Evolutionary conservation across 1,284 basidiomycete species (phyloP).

Genomic region (Ganoderma lingzhi): DNA sequence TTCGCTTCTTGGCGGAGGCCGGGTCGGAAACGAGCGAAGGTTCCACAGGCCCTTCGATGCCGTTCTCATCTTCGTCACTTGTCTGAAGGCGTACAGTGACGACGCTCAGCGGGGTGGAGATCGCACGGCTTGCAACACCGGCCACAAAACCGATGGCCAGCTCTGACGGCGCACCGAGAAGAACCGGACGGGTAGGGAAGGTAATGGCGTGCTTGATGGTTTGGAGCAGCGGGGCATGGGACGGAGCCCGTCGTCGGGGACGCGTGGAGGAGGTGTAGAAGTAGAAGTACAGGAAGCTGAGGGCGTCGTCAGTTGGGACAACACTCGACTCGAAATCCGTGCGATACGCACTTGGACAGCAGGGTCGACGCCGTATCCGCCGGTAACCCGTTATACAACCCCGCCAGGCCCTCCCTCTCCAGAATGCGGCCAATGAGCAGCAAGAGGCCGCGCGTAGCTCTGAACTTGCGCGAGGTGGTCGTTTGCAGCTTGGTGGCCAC

Average conservation of each 20-base stretch:
- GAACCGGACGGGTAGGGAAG: slow-evolving; percentile 28
- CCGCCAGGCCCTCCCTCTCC: slow-evolving; percentile 48
- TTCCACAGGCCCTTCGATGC: slow-evolving; percentile 17
- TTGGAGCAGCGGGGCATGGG: slow-evolving; percentile 15
- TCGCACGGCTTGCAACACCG: slow-evolving; percentile 59
- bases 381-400: slow-evolving; percentile 57
- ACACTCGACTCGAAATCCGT: background rate
- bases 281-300: slow-evolving; percentile 53
- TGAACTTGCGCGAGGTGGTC: slow-evolving; percentile 42
- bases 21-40: background rate
- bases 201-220: slow-evolving; percentile 26
- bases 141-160: slow-evolving; percentile 59
- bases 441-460: slow-evolving; percentile 45
- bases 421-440: slow-evolving; percentile 48
- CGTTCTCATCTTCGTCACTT: slow-evolving; percentile 42
- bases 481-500: slow-evolving; percentile 54
- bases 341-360: slow-evolving; percentile 55
- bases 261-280: slow-evolving; percentile 45
- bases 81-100: slow-evolving; percentile 60
- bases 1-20: background rate
- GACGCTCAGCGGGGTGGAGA: slow-evolving; percentile 61
- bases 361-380: slow-evolving; percentile 61
- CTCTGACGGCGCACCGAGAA: slow-evolving; percentile 51
- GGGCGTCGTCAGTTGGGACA: background rate
- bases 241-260: slow-evolving; percentile 28